Conservation (phyloP, 129 eudicot genomes). For the Helichrysum umbraculigerum region DNA sequence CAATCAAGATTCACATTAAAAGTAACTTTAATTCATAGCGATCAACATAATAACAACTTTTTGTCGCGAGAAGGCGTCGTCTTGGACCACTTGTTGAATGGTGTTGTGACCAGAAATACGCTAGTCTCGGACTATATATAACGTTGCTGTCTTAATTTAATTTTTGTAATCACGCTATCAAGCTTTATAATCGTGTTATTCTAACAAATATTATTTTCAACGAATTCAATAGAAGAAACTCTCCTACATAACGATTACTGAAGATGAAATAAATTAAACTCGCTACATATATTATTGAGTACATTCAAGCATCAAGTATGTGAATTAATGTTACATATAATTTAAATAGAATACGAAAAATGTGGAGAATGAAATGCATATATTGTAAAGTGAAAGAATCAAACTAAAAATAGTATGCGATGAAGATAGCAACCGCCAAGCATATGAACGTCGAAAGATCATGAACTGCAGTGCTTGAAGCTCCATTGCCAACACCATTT, state of each 20-base stretch:
- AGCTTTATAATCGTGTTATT: too few species aligned
- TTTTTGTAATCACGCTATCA: too few species aligned
- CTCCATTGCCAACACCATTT: slow-evolving; percentile 20
- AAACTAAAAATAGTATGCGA: slow-evolving; percentile 36
- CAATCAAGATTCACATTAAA: too few species aligned
- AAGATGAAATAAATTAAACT: slow-evolving; percentile 7
- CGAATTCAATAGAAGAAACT: too few species aligned
- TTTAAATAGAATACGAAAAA: slow-evolving; percentile 29
- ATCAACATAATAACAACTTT: not conserved
- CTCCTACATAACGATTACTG: not conserved
- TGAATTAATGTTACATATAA: slow-evolving; percentile 32
- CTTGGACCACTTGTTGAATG: too few species aligned
- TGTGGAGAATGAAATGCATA: slow-evolving; percentile 28
- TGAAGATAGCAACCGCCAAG: slow-evolving; percentile 36
- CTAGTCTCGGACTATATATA: too few species aligned
- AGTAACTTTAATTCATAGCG: not conserved
- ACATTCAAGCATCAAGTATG: slow-evolving; percentile 30
- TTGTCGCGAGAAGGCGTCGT: not conserved
- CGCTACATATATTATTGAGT: slow-evolving; percentile 35
- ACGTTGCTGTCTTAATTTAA: too few species aligned
- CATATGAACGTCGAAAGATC: slow-evolving; percentile 31
- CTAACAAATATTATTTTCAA: too few species aligned
- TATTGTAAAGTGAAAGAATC: slow-evolving; percentile 21
- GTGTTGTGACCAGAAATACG: too few species aligned
- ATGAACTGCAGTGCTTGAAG: slow-evolving; percentile 24